Evolutionary conservation across 1,139 yeast genomes (phyloP), one percentile per base, ranked within the genome.

Genomic region (Geotrichum europaeum): DNA sequence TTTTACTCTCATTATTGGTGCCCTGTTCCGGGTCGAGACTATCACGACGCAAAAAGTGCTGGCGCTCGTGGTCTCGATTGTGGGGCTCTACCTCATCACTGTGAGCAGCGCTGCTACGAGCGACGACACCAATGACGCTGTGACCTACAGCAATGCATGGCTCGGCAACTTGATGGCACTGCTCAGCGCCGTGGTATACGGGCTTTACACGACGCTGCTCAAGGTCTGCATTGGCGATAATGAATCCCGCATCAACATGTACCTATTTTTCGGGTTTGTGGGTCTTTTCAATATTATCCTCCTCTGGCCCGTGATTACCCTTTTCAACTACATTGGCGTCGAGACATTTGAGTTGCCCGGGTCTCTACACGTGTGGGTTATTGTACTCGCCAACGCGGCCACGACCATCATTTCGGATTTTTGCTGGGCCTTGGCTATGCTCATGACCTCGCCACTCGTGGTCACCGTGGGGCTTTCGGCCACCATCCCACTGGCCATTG

Each of bases 371-470:
- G 84, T 88, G 2, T 76, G 86, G 72, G 65, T 75, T 1, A 76
- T 91, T 4, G 76, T 94, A 12, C 60, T 81, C 0, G 66, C 83
- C 55, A 94, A 94, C 72, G 89, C 94, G 59, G 69, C 82, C 32
- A 84, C 90, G 51, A 90, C 97, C 0, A 85, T 94, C 67, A 75
- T 91, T 20, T 87, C 96, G 53, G 99, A 94, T 71, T 90, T 87
- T 67, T 85, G 96, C 70, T 94, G 99, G 99, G 96, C 96, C 52
- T 83, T 90, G 66, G 96, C 98, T 0, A 95, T 92, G 81, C 79
- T 94, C 45, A 77, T 94, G 71, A 94, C 99, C 1, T 86, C 95
- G 56, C 99, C 99, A 0, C 78, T 94, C 64, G 92, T 96, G 0
- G 98, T 92, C 2, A 94, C 99, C 0, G 96, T 94, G 9, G 99